Evolutionary conservation across 2,329 filamentous ascomycete genomes (phyloP), one percentile per base, ranked within the genome.

Genomic region (Verticillium nonalfalfae): DNA sequence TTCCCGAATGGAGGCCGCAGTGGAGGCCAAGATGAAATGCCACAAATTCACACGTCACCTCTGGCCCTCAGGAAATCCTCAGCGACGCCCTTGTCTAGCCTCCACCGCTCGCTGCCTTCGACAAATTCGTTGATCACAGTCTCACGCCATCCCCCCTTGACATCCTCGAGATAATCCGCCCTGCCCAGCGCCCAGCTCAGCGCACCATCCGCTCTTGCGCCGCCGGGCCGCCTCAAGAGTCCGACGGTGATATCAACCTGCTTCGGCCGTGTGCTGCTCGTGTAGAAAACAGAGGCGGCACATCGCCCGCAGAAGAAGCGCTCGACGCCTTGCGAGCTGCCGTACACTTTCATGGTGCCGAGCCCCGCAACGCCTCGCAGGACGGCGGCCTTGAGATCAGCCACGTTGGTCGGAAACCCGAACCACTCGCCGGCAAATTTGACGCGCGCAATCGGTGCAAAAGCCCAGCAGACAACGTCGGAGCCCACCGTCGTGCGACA

Each of bases 301-400:
- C 81, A 84, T 1, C 65, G 70, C 0, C 73, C 74, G 68, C 81
- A 84, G 63, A 79, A 83, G 62, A 81, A 83, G 1, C 81, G 69
- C 60, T 79, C 74, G 0, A 81, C 77, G 14, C 73, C 75, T 0
- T 74, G 68, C 0, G 78, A 80, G 56, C 79, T 81, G 9, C 66
- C 64, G 64, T 79, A 80, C 35, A 75, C 74, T 0, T 70, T 66
- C 7, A 83, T 69, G 0, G 78, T 82, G 0, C 79, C 80, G 11
- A 78, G 62, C 7, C 45, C 45, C n/a, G 45, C 45, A 1, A 50
- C 45, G 1, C 45, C 45, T 5, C 73, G 70, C 0, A 73, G 61
- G 0, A 80, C 69, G 1, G 76, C 73, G 0, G 65, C 66, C 45
- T 73, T 75, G 15, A 83, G 72, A 13, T 70, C 68, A 4, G 57